Base-by-base conservation (phyloP, 345 rosid species). In the Eucalyptus pauciflora region DNA sequence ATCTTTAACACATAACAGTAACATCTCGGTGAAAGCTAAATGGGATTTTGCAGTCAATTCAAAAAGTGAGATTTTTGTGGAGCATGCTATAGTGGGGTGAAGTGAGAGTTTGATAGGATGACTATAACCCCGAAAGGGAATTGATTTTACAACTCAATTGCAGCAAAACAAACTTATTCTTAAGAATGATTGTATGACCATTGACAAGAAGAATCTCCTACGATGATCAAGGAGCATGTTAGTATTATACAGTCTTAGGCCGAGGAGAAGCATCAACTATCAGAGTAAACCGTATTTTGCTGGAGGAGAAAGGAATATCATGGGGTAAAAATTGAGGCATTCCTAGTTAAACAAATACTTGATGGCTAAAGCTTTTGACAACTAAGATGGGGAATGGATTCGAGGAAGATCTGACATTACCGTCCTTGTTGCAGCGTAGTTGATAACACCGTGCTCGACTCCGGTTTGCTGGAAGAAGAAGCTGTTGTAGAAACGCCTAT, bases 391-490 rank as follows among this genome's bases (percentile, higher is more conserved):
- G n/a, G 43, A 69, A 31, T 69, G 16, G 43, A 69, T 69, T 69
- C 7, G 12, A 60, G 16, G 88, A 45, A 69, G 76, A 37, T 86
- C 29, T 5, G 4, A 31, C 7, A 8, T 33, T 49, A 87, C 10
- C 48, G 85, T 52, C 60, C 60, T 41, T 67, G 85, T 45, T 31
- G 86, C 22, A 31, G 15, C 22, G 85, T 27, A 48, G 67, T 50
- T 6, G 87, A 25, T 7, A 85, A 29, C 10, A 13, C 31, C 20
- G 5, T 1, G 45, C 51, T 80, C n/a, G 14, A 17, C 50, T 93
- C 95, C 49, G 91, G 93, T 88, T 94, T 93, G 69, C 92, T 90
- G 24, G 91, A 93, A 48, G 94, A 92, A 89, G 95, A 94, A 91
- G 91, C 92, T 90, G 87, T 89, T 87, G 92, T 92, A 16, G 95